Conservation (phyloP, 2,329 filamentous ascomycete genomes). For the Esteya vermicola region DNA sequence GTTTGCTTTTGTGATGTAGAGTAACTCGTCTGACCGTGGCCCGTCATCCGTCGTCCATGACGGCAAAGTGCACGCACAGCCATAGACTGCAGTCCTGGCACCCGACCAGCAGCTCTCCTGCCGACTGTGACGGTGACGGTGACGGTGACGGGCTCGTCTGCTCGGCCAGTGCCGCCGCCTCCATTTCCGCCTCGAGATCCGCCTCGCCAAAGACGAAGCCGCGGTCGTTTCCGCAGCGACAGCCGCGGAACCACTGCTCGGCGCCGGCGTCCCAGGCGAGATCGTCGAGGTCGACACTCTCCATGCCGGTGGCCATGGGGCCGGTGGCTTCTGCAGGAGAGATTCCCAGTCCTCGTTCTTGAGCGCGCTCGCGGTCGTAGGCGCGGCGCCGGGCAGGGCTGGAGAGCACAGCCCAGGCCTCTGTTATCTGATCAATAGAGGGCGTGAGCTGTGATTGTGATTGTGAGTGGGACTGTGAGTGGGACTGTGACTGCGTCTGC, state of each 20-base stretch:
- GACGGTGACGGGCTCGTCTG: neutral
- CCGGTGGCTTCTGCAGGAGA: slow-evolving; percentile 11
- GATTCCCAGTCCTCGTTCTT: neutral
- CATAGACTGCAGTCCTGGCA: slow-evolving; percentile 54
- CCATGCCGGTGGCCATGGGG: slow-evolving; percentile 31
- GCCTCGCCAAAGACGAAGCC: slow-evolving; percentile 45
- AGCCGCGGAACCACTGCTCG: slow-evolving; percentile 39
- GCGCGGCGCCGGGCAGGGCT: slow-evolving; percentile 29
- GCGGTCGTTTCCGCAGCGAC: slow-evolving; percentile 48
- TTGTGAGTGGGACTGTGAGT: neutral
- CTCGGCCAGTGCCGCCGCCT: neutral
- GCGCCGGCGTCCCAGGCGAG: slow-evolving; percentile 29
- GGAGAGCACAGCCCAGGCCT: slow-evolving; percentile 43
- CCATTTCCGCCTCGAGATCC: slow-evolving; percentile 38
- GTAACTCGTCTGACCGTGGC: too few species aligned
- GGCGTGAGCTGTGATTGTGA: neutral
- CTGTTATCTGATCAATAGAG: slow-evolving; percentile 50
- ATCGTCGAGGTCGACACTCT: slow-evolving; percentile 53
- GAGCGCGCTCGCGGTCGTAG: slow-evolving; percentile 37
- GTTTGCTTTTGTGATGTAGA: too few species aligned
- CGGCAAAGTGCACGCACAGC: slow-evolving; percentile 49
- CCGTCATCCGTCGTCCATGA: slow-evolving; percentile 19
- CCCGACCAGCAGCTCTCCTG: slow-evolving; percentile 46
- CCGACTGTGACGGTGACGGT: slow-evolving; percentile 17
- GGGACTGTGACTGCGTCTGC: too few species aligned